Base-by-base conservation (phyloP, 179 eudicot species). In the Actinidia chinensis region DNA sequence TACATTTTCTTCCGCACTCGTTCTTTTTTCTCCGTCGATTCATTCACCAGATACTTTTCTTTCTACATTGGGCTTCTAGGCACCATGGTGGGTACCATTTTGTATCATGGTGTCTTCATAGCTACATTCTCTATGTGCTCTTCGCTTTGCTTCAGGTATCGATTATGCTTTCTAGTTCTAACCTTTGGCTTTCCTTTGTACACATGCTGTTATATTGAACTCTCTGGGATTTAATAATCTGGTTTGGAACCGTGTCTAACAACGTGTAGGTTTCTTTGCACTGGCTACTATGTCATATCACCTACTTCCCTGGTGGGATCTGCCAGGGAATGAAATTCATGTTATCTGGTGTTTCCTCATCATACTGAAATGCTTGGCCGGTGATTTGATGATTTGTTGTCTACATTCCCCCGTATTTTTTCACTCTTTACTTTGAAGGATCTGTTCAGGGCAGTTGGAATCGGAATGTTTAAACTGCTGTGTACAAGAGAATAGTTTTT, bases 281-380 rank as follows among this genome's bases (percentile, higher is more conserved):
- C 88, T 95, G 28, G 89, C 88, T 93, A 95, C 91, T 95, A 95
- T 73, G 92, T n/a, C 11, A 76, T 95, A 33, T 95, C 99, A 50
- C n/a, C n/a, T 95, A 95, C 87, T 95, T 95, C 74, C 99, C 99
- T 46, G 99, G 99, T 73, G 99, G n/a, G 99, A 75, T 92, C 99
- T 48, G 73, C 93, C 22, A 98, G n/a, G n/a, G 99, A n/a, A n/a
- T 95, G 90, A 95, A 91, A 81, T 95, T 93, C 83, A 82, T 95
- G 58, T 81, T 93, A 40, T 93, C 98, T 61, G 91, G 93, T 73
- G 72, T 92, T 77, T 87, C 94, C 59, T 95, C 99, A 28, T 86
- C 97, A 72, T 92, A 33, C 46, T 83, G n/a, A n/a, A 83, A 83
- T 90, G 97, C 86, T 95, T 75, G 97, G 99, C 82, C 89, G 93